phyloP scores from a whole-genome alignment of 2,329 filamentous ascomycete species.

The Microdochium paspali region DNA sequence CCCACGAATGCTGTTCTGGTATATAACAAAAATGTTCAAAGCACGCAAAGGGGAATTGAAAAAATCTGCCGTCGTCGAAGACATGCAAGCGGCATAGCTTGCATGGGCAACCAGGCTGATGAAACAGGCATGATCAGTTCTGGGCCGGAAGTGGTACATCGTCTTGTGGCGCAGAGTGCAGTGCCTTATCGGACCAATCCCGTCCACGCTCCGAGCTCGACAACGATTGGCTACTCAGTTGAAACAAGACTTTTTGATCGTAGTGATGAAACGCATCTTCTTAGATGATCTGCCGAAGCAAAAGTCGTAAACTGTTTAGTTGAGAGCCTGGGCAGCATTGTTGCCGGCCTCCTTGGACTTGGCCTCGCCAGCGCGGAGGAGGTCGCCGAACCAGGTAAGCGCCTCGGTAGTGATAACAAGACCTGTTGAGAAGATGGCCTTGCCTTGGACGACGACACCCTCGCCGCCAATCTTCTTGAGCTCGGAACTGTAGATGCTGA shows the following conservation, averaged over 20 bases:
- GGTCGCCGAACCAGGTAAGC: conserved; percentile 48
- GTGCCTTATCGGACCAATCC: no score
- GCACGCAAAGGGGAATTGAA: background rate
- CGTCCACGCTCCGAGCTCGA: no score
- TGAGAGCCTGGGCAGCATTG: conserved; percentile 27
- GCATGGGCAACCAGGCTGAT: no score
- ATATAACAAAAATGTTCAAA: background rate
- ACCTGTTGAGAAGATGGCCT: conserved; percentile 59
- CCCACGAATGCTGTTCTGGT: background rate
- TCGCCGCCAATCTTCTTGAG: conserved; percentile 55
- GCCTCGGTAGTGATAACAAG: conserved; percentile 59
- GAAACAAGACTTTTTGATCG: background rate
- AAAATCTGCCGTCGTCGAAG: background rate
- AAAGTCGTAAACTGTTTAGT: background rate
- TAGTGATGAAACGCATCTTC: background rate
- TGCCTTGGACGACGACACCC: conserved; percentile 56
- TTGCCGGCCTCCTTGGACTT: conserved; percentile 45
- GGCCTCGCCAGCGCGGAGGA: conserved; percentile 52
- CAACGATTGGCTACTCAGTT: background rate
- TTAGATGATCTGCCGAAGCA: background rate
- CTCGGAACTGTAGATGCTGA: conserved; percentile 46
- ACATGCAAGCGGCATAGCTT: no score
- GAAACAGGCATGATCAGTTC: no score
- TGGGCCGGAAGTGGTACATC: no score
- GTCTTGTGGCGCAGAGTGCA: no score